A percentile compares a stretch with the other conserved stretches of the same genome.
phyloP scores from a whole-genome alignment of 306 rosid genomes.

The Rosa lucieae region DNA sequence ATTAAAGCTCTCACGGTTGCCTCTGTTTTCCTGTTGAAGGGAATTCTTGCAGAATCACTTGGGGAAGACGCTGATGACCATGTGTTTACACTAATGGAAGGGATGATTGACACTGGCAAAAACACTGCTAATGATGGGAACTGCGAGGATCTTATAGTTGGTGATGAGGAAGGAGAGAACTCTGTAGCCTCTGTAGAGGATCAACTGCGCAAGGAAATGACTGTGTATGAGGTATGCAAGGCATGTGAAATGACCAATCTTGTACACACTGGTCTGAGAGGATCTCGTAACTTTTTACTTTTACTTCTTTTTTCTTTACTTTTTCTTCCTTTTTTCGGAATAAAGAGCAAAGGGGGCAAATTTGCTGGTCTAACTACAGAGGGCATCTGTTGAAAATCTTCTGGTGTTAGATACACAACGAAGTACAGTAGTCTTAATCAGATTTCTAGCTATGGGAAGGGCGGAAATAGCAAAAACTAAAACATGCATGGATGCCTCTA shows the following conservation, averaged over 20 bases:
- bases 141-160: slow-evolving; percentile 69
- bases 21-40: slow-evolving; percentile 42
- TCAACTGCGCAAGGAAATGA: slow-evolving; percentile 85
- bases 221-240: slow-evolving; percentile 77
- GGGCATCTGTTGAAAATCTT: neutral
- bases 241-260: neutral
- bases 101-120: slow-evolving; percentile 57
- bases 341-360: neutral
- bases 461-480: neutral
- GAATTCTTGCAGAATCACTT: slow-evolving; percentile 65
- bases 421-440: neutral
- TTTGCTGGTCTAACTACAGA: neutral
- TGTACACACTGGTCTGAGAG: neutral
- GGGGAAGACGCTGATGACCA: slow-evolving; percentile 57
- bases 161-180: slow-evolving; percentile 86
- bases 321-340: neutral
- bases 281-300: neutral
- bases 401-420: neutral
- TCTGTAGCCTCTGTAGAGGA: slow-evolving; percentile 82
- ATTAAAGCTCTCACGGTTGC: slow-evolving; percentile 18
- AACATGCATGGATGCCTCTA: neutral
- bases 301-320: neutral
- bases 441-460: neutral
- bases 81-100: slow-evolving; percentile 61
- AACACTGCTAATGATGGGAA: slow-evolving; percentile 52